Evolutionary conservation across 306 rosid genomes (phyloP), one percentile per base, ranked within the genome.

Genomic region (Corylus avellana): DNA sequence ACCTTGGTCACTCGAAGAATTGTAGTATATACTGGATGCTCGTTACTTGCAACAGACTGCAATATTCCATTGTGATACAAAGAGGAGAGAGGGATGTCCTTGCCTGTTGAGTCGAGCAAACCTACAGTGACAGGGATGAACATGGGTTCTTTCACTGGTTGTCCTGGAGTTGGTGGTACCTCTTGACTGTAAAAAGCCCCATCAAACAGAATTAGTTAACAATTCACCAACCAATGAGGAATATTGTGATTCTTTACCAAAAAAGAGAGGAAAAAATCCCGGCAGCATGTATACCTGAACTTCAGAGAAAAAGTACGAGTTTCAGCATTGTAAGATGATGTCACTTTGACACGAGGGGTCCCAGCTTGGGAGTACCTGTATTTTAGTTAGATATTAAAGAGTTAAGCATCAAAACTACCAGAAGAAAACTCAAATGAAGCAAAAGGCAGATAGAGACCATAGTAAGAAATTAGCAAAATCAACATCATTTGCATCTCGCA

Each of bases 341-440:
- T 85, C 68, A 91, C 90, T 88, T 88, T 91, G 75, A 93, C 91
- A 80, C 39, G 12, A 80, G 99, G 99, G 64, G 98, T 96, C 83
- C 99, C 99, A 76, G 99, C 99, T 84, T 96, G 99, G 56, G 99
- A 96, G 88, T 96, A 96, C 99, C 99, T 96, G 79, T 67, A 73
- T 44, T 73, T 85, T 55, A 70, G 79, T 75, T 68, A 46, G 18
- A 59, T 27, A 29, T 59, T 6, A 13, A 57, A 32, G 53, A 10
- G 71, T 79, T 78, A 81, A 79, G 18, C 14, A 75, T 42, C 17
- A 77, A 71, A 66, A 39, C 63, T 63, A 74, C 16, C 27, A 48
- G 25, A 37, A 82, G 62, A 63, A 77, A 62, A 67, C 67, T 27
- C 51, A 69, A 75, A 83, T 29, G 44, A 67, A 12, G 22, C 42